These are phyloP conservation scores for Lactarius indigo DNA, from an alignment of 768 basidiomycete genomes.

Conservation along the genomic window DNA sequence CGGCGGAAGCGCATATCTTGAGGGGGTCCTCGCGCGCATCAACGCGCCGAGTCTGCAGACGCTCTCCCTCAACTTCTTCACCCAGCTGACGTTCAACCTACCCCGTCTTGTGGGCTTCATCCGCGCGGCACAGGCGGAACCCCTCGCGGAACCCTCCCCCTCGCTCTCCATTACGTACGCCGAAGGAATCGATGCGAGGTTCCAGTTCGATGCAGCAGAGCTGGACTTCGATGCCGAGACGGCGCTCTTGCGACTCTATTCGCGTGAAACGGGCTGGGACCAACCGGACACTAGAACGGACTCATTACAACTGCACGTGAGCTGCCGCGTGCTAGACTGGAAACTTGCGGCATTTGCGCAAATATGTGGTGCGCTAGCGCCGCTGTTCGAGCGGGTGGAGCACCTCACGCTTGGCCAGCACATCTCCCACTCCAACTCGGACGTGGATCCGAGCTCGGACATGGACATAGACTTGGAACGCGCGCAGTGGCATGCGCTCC, in stretches of 20 bases:
- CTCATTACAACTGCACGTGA: not conserved
- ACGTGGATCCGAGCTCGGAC: too few species aligned
- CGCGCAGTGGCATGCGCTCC: not conserved
- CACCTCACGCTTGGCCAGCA: not conserved
- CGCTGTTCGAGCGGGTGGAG: not conserved
- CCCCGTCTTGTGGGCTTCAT: not conserved
- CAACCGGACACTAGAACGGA: not conserved
- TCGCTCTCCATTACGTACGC: too few species aligned
- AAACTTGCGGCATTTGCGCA: not conserved
- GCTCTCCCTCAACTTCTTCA: slow-evolving; percentile 2
- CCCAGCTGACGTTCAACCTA: not conserved
- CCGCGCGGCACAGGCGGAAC: too few species aligned
- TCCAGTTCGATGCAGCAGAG: too few species aligned
- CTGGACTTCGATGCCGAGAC: too few species aligned
- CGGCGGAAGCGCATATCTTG: not conserved
- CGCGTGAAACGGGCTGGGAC: too few species aligned
- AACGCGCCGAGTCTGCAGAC: not conserved
- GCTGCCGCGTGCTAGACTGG: not conserved
- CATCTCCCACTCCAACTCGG: not conserved
- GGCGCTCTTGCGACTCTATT: too few species aligned
- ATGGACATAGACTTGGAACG: not conserved
- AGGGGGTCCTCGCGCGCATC: not conserved
- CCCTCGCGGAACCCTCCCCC: too few species aligned
- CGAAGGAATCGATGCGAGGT: too few species aligned
- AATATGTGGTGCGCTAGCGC: not conserved